Evolutionary conservation across 2,329 filamentous ascomycete species (phyloP), one percentile per base, ranked within the genome.

Genomic region (Ophiostoma australiae): DNA sequence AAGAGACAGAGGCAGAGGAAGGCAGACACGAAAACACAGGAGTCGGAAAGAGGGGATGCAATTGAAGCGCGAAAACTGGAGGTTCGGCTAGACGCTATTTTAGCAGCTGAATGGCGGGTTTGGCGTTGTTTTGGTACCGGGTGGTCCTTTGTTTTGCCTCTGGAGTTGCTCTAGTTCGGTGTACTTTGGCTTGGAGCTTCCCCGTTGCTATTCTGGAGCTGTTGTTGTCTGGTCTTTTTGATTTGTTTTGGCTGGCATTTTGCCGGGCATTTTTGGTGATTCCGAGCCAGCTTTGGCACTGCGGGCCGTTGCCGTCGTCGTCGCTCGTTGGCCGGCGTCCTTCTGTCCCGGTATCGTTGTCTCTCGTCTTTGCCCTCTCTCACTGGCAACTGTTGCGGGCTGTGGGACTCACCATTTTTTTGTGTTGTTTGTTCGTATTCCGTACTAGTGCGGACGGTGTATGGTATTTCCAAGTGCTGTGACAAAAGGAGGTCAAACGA

Each of bases 51-150:
- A 58, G 61, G 48, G 66, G 55, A 68, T 33, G 27, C 35, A 41
- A 52, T 41, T 3, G 33, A 17, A 11, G 55, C 37, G 37, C 41
- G 52, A 52, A 72, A 70, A 67, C 37, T 48, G 37, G 39, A 48
- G 66, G 37, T 4, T 17, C n/a, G 7, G 31, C 35, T n/a, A 1
- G 23, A 31, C 41, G 67, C 67, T 55, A 55, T 52, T 68, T 68
- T 68, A 55, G 39, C 44, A 44, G 44, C 39, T 52, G 39, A 27
- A 41, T 41, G 3, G 37, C 65, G 65, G 35, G 35, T 41, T 67
- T 67, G 65, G 65, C 66, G 37, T 48, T 67, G 66, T 48, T 67
- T 67, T 67, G 66, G 66, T 67, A n/a, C 63, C 63, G 8, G 63
- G 66, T 44, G 11, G 66, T 31, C 39, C 37, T 67, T 67, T 67